Evolutionary conservation across 2,329 filamentous ascomycete genomes (phyloP).

Genomic region (Eutypa lata): DNA sequence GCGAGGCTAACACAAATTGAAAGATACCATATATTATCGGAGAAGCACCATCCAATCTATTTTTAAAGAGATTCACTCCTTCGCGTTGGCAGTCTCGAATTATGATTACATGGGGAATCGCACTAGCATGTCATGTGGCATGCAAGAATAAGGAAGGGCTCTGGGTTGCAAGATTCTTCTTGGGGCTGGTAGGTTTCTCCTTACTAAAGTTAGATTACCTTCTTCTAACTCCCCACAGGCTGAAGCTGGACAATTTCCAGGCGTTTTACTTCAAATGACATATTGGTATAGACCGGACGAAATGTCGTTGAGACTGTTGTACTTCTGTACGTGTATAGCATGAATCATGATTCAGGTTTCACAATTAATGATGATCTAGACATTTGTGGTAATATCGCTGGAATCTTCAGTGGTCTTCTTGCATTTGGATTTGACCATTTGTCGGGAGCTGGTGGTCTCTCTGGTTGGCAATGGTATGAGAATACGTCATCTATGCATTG

Average conservation of each 20-base stretch:
- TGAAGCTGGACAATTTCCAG: constrained; percentile 40
- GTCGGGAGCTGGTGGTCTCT: constrained; percentile 32
- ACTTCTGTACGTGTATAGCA: constrained; percentile 35
- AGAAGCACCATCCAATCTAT: constrained; percentile 38
- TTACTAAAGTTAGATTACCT: constrained; percentile 13
- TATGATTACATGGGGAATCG: constrained; percentile 37
- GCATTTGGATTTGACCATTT: constrained; percentile 41
- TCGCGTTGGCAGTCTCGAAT: constrained; percentile 39
- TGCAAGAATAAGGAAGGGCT: constrained; percentile 35
- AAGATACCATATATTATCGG: constrained; percentile 37
- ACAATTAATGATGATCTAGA: constrained; percentile 21
- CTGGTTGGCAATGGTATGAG: constrained; percentile 32
- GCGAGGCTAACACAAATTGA: neutral
- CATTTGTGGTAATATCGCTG: constrained; percentile 37
- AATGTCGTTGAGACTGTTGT: constrained; percentile 41
- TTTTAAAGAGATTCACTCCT: constrained; percentile 36
- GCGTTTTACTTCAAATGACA: constrained; percentile 40
- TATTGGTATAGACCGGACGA: constrained; percentile 49
- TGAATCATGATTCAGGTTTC: neutral
- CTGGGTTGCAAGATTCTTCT: constrained; percentile 34
- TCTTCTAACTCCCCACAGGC: constrained; percentile 21
- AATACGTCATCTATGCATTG: too few species aligned
- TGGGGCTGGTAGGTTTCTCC: constrained; percentile 28
- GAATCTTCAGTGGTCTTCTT: constrained; percentile 39
- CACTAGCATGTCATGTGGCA: constrained; percentile 30